Evolutionary conservation across 1,284 basidiomycete genomes (phyloP), one percentile per base, ranked within the genome.

Genomic region (Vanrija humicola): DNA sequence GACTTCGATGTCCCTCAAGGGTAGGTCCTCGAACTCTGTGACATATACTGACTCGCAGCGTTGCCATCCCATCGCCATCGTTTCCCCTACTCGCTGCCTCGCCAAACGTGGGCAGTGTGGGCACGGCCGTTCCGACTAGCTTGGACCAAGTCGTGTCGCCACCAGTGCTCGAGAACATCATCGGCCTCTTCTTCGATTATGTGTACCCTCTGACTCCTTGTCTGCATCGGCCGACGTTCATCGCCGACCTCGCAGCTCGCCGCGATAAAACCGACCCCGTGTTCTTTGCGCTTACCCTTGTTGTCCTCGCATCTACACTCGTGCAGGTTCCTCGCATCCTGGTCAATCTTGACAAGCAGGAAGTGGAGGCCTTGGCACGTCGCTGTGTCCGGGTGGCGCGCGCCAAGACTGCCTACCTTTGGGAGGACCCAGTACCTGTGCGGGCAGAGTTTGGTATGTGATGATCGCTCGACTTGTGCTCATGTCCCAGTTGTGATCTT

Each of bases 181-280:
- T 74, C 46, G 56, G 57, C 43, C 48, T 71, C 1, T 74, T 74
- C 63, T 74, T 74, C 55, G 66, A 72, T 53, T 70, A 69, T 53
- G 72, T 73, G 19, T 72, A 67, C 44, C 68, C 67, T 1, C 58
- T 74, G 16, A 72, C 68, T 9, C 73, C 73, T 1, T 69, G 66
- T 42, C 54, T 73, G 3, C 73, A 74, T 46, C 62, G 65, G n/a
- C 73, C 73, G 14, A 68, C 67, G 0, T 72, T 74, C 45, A 50
- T 71, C 15, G 62, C 64, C 10, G 63, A 73, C 45, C 58, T 74
- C 10, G 49, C 63, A 15, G 66, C 62, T 15, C 48, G 61, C 46
- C 55, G 38, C 15, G 73, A 66, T 63, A 68, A 64, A 62, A 66
- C 64, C 2, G 68, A 67, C 52, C 67, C 64, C 15, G 52, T 64